Conservation (phyloP, 2,329 filamentous ascomycete genomes). For the Diaporthe eres region DNA sequence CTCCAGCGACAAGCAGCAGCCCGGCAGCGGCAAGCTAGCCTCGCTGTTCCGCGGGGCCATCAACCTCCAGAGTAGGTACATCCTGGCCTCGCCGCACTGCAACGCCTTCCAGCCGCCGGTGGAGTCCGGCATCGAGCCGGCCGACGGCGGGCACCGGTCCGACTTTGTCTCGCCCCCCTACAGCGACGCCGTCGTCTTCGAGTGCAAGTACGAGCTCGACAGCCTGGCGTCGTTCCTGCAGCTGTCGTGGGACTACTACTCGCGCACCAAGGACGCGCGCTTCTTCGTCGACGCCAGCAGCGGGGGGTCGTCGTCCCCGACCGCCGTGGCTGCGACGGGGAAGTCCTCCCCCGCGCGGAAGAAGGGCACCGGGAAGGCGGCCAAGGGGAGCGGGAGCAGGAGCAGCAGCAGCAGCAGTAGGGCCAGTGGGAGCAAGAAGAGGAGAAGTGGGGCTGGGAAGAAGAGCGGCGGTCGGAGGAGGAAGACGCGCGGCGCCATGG, state of each 20-base stretch:
- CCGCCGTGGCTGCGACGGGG: not conserved
- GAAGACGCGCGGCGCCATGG: not conserved
- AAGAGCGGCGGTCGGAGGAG: slow-evolving; percentile 48
- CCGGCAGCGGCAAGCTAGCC: slow-evolving; percentile 62
- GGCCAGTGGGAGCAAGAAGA: not conserved
- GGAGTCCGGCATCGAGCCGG: slow-evolving; percentile 68
- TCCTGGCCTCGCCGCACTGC: slow-evolving; percentile 79
- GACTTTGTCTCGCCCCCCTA: slow-evolving; percentile 55
- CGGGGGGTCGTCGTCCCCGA: not conserved
- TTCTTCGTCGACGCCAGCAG: slow-evolving; percentile 73
- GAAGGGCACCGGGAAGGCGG: slow-evolving; percentile 1
- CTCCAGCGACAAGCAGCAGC: not conserved
- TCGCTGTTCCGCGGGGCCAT: slow-evolving; percentile 75
- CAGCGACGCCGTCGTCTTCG: slow-evolving; percentile 78
- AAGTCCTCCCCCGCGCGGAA: not conserved
- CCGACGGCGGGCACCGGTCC: slow-evolving; percentile 35
- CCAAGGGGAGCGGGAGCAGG: not conserved
- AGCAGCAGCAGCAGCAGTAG: not conserved
- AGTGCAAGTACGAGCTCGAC: slow-evolving; percentile 90
- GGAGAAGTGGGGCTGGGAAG: no score
- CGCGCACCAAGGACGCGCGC: slow-evolving; percentile 73
- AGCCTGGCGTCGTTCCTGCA: slow-evolving; percentile 83
- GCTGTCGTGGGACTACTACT: slow-evolving; percentile 79
- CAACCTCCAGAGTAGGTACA: slow-evolving; percentile 74
- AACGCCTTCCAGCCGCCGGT: slow-evolving; percentile 86